Conservation (phyloP, 2,329 filamentous ascomycete genomes). For the Stagonosporopsis rhizophila region DNA sequence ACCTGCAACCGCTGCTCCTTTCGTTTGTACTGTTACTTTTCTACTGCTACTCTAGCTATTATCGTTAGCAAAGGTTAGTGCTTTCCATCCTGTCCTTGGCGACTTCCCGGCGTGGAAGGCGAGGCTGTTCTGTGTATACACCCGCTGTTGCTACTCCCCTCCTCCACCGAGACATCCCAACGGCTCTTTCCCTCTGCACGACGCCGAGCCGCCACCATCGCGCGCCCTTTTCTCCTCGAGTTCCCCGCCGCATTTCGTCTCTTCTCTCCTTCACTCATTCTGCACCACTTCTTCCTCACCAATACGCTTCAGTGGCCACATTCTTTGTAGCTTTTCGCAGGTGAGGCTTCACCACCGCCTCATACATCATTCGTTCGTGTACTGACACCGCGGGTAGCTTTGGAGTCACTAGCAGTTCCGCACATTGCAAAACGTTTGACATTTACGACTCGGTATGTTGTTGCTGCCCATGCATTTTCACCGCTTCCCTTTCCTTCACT, state of each 20-base stretch:
- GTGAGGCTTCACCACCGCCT: constrained; percentile 28
- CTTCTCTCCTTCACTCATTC: constrained; percentile 40
- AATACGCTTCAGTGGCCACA: constrained; percentile 53
- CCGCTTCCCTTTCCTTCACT: constrained; percentile 17
- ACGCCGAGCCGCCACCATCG: constrained; percentile 31
- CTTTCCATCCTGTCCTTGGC: constrained; percentile 18
- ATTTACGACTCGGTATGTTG: constrained; percentile 50
- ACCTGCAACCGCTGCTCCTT: constrained; percentile 15
- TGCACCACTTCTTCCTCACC: constrained; percentile 50
- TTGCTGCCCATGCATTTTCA: constrained; percentile 11
- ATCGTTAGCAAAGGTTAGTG: constrained; percentile 35
- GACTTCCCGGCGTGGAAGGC: constrained; percentile 27
- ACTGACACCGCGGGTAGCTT: constrained; percentile 43
- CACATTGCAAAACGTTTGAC: constrained; percentile 51
- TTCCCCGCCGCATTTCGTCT: constrained; percentile 24
- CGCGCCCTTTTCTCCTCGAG: constrained; percentile 29
- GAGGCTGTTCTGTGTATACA: constrained; percentile 29
- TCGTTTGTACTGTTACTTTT: constrained; percentile 20
- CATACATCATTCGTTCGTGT: neutral
- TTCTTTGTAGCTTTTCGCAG: constrained; percentile 55
- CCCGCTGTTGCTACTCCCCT: constrained; percentile 23
- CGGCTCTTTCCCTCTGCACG: constrained; percentile 39
- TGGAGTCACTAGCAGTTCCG: constrained; percentile 51
- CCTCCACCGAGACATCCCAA: constrained; percentile 25
- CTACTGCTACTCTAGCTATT: constrained; percentile 19